Percentiles rank a stretch among this genome's conserved stretches.
phyloP scores from a whole-genome alignment of 345 rosid species.

The Erodium maritimum region DNA sequence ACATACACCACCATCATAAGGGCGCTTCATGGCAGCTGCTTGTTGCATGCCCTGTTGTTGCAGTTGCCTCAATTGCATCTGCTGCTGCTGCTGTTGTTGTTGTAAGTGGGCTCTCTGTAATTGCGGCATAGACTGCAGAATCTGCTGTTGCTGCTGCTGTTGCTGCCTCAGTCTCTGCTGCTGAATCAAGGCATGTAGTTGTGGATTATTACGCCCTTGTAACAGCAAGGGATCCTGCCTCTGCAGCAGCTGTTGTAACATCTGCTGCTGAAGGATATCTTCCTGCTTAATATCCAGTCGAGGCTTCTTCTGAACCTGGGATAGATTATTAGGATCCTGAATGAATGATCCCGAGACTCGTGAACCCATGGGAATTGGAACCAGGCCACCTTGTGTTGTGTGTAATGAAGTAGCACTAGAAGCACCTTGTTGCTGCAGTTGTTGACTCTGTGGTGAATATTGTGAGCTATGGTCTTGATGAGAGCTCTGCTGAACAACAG shows the following conservation, averaged over 20 bases:
- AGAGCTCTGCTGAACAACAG: constrained; percentile 53
- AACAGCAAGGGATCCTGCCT: constrained; percentile 70
- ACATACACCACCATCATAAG: constrained; percentile 70
- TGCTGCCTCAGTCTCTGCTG: constrained; percentile 59
- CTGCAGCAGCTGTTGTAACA: constrained; percentile 73
- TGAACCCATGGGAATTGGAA: constrained; percentile 45
- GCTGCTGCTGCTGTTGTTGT: constrained; percentile 35
- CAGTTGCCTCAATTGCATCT: constrained; percentile 60
- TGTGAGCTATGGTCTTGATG: constrained; percentile 57
- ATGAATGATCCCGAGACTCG: constrained; percentile 53
- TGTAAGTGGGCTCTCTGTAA: constrained; percentile 75
- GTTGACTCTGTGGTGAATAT: constrained; percentile 43
- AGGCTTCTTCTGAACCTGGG: constrained; percentile 67
- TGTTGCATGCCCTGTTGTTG: constrained; percentile 78
- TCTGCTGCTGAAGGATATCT: constrained; percentile 75
- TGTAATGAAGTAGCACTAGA: constrained; percentile 69
- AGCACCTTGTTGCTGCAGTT: constrained; percentile 46
- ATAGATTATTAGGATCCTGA: constrained; percentile 60
- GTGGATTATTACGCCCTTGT: constrained; percentile 52
- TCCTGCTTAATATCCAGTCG: constrained; percentile 85
- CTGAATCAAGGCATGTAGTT: constrained; percentile 58
- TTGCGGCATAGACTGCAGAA: constrained; percentile 73
- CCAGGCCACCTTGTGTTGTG: constrained; percentile 49
- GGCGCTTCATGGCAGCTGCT: constrained; percentile 38
- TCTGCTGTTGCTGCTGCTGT: constrained; percentile 43